These are phyloP conservation scores for Mycosphaerella arachidis DNA, from an alignment of 2,329 filamentous ascomycete species.

Conservation along the genomic window DNA sequence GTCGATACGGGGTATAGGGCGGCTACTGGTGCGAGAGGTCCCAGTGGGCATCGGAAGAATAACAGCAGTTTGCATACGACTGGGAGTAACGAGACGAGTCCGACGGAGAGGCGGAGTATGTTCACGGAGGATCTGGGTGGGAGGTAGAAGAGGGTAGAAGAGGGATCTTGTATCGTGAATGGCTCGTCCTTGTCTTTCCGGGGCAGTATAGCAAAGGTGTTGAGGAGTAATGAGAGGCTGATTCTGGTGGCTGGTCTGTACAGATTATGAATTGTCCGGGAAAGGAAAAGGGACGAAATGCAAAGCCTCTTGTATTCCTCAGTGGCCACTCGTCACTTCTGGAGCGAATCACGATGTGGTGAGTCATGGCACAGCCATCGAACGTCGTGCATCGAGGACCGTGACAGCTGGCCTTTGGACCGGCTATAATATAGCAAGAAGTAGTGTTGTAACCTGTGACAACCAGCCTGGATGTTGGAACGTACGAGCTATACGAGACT, in stretches of 20 bases:
- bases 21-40: constrained; percentile 26
- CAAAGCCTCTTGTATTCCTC: background rate
- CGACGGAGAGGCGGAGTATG: constrained; percentile 64
- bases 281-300: background rate
- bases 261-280: background rate
- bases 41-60: constrained; percentile 40
- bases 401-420: no score
- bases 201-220: background rate
- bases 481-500: no score
- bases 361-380: background rate
- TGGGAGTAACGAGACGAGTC: constrained; percentile 48
- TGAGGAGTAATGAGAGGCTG: background rate
- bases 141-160: background rate
- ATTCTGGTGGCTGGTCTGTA: background rate
- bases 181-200: no score
- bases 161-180: background rate
- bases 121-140: constrained; percentile 56
- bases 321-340: background rate
- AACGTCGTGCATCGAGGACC: no score
- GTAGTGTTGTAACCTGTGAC: no score
- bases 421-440: background rate
- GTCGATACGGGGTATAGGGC: constrained; percentile 47
- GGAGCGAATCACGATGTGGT: background rate
- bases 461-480: no score
- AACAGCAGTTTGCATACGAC: constrained; percentile 30